A percentile compares a stretch with the other conserved stretches of the same genome.
Evolutionary conservation across 495 filamentous ascomycete species (phyloP).

Genomic region (Podospora pseudocomata): DNA sequence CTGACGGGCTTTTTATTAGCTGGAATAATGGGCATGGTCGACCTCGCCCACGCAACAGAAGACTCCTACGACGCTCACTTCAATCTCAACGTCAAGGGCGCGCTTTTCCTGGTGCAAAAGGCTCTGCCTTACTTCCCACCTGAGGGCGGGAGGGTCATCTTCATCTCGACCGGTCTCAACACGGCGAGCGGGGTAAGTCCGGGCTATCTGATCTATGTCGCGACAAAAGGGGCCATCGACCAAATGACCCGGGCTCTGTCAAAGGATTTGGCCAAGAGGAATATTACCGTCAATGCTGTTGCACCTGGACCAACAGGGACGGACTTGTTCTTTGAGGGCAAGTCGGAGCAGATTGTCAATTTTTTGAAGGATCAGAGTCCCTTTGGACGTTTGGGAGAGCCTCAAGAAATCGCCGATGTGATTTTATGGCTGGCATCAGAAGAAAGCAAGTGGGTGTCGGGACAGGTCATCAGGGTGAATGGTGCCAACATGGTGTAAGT

Average conservation of each 20-base stretch:
- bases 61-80: constrained; percentile 55
- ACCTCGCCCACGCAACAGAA: constrained; percentile 57
- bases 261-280: constrained; percentile 60
- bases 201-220: constrained; percentile 57
- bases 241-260: constrained; percentile 62
- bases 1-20: constrained; percentile 30
- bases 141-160: constrained; percentile 52
- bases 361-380: constrained; percentile 52
- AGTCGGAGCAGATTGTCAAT: constrained; percentile 56
- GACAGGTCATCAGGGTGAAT: constrained; percentile 62
- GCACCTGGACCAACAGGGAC: constrained; percentile 65
- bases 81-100: constrained; percentile 63
- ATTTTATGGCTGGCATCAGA: constrained; percentile 52
- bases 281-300: constrained; percentile 61
- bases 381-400: constrained; percentile 52
- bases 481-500: constrained; percentile 46
- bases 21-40: constrained; percentile 50
- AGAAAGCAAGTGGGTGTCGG: constrained; percentile 58
- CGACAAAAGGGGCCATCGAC: constrained; percentile 67
- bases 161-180: constrained; percentile 56
- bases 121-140: constrained; percentile 58
- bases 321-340: constrained; percentile 62
- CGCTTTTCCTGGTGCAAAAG: constrained; percentile 63
- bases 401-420: constrained; percentile 59
- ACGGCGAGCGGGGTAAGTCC: constrained; percentile 48